Conservation (phyloP, 78 protist genomes). For the Speleostelium caveatum region DNA sequence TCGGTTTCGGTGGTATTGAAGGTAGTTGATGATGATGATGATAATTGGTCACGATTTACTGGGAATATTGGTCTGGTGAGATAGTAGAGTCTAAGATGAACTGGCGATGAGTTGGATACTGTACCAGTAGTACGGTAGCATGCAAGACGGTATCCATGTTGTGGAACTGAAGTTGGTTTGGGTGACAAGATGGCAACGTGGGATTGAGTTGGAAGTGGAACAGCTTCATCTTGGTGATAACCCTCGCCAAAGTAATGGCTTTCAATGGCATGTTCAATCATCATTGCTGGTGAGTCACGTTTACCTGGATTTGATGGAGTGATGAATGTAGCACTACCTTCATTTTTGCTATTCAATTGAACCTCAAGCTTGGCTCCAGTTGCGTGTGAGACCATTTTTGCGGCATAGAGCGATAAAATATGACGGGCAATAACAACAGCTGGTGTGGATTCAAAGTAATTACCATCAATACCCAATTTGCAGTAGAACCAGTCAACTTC, state of each 20-base stretch:
- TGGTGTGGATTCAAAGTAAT: constrained; percentile 61
- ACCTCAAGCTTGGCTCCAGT: constrained; percentile 64
- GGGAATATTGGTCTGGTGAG: constrained; percentile 59
- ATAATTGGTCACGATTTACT: background rate
- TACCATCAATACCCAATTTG: constrained; percentile 46
- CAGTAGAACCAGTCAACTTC: constrained; percentile 76
- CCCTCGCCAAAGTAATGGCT: constrained; percentile 65
- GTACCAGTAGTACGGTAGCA: constrained; percentile 78
- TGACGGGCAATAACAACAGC: constrained; percentile 56
- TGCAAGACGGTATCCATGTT: constrained; percentile 72
- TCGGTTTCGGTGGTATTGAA: constrained; percentile 23
- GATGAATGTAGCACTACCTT: constrained; percentile 53
- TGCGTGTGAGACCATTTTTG: constrained; percentile 66
- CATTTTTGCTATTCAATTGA: constrained; percentile 43
- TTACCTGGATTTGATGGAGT: constrained; percentile 69
- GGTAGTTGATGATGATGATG: background rate
- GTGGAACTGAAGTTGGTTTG: constrained; percentile 21
- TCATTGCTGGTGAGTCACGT: constrained; percentile 70
- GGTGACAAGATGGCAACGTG: constrained; percentile 13
- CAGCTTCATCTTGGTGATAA: constrained; percentile 19
- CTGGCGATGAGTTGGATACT: constrained; percentile 28
- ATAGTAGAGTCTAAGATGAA: constrained; percentile 61
- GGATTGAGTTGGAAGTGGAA: background rate
- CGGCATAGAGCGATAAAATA: constrained; percentile 57
- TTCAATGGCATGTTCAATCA: constrained; percentile 59